Evolutionary conservation across 1,284 basidiomycete genomes (phyloP).

Genomic region (Tausonia pullulans): DNA sequence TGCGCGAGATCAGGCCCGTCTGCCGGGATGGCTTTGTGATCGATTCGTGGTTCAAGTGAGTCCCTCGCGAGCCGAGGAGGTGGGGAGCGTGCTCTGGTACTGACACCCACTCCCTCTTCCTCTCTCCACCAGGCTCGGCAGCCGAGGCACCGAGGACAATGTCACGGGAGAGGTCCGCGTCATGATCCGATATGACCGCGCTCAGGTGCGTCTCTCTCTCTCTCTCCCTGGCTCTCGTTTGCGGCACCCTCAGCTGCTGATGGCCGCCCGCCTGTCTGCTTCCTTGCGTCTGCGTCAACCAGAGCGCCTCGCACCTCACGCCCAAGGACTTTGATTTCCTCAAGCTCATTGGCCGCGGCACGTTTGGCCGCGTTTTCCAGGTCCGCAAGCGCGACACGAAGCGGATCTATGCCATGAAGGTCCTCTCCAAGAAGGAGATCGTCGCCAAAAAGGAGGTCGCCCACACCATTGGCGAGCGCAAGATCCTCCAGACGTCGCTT

Average conservation of each 20-base stretch:
- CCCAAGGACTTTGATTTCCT: conserved; percentile 97
- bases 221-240: neutral
- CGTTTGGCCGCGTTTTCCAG: conserved; percentile 99
- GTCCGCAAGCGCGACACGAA: conserved; percentile 95
- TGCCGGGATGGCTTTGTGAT: conserved; percentile 85
- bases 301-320: conserved; percentile 70
- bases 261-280: too few species aligned
- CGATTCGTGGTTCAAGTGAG: conserved; percentile 93
- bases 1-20: conserved; percentile 79
- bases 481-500: conserved; percentile 88
- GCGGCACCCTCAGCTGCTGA: neutral
- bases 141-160: conserved; percentile 58
- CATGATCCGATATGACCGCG: conserved; percentile 85
- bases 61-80: neutral
- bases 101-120: neutral
- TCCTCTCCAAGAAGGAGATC: conserved; percentile 96
- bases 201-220: conserved; percentile 50
- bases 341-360: conserved; percentile 95
- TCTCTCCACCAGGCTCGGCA: conserved; percentile 47
- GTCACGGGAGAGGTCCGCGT: conserved; percentile 89
- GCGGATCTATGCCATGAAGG: conserved; percentile 99
- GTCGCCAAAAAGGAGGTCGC: conserved; percentile 98
- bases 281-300: conserved; percentile 15
- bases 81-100: neutral
- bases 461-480: conserved; percentile 97